phyloP scores from a whole-genome alignment of 305 asterid species.

The Fraxinus ornus region DNA sequence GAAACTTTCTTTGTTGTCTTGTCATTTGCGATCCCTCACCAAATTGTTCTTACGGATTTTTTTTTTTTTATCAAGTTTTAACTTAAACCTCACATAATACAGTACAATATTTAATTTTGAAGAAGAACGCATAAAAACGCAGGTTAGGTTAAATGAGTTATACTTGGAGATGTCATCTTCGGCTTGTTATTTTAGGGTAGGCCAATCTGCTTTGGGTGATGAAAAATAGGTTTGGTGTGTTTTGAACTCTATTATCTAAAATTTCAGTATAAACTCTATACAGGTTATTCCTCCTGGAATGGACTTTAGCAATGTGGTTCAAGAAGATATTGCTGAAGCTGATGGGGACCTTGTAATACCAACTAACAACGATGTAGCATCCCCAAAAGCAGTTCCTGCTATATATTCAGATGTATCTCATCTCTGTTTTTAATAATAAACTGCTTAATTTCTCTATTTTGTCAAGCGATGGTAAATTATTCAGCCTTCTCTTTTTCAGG shows the following conservation, averaged over 20 bases:
- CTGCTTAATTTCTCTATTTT: not conserved
- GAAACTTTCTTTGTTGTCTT: not conserved
- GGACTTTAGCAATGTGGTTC: conserved; percentile 86
- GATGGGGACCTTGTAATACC: conserved; percentile 67
- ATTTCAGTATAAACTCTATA: conserved; percentile 4
- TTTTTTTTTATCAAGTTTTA: not conserved
- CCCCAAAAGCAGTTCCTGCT: conserved; percentile 65
- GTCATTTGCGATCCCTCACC: not conserved
- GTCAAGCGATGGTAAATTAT: not conserved
- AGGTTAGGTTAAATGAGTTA: not conserved
- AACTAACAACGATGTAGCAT: conserved; percentile 50
- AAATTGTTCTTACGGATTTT: not conserved
- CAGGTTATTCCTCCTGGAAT: conserved; percentile 95
- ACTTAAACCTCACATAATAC: not conserved
- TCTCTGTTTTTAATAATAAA: not conserved
- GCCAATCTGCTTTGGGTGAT: not conserved
- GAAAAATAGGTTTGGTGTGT: not conserved
- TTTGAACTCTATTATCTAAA: not conserved
- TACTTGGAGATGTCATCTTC: not conserved
- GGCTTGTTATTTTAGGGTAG: not conserved
- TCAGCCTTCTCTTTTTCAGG: conserved; percentile 33
- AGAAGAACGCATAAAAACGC: not conserved
- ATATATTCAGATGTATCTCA: conserved; percentile 70
- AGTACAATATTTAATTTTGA: not conserved
- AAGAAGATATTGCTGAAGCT: conserved; percentile 57